Conservation (phyloP, 148 eudicot genomes). For the Heliosperma pusillum region DNA sequence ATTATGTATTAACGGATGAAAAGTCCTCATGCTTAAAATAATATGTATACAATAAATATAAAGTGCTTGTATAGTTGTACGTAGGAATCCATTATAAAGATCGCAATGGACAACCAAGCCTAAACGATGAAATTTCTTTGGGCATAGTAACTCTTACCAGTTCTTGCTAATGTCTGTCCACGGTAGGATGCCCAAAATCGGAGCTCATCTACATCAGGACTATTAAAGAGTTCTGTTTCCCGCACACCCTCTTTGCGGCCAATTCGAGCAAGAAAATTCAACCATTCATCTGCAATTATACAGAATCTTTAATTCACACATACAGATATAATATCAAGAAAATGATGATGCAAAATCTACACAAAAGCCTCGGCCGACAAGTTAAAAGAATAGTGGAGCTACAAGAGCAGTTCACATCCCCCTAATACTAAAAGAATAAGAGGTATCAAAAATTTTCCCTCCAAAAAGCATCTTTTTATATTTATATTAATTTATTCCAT, state of each 20-base stretch:
- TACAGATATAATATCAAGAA: neutral
- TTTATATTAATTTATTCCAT: too few relatives aligned
- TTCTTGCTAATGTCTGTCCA: constrained; percentile 95
- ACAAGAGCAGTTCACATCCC: neutral
- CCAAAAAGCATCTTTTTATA: too few relatives aligned
- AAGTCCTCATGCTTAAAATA: too few relatives aligned
- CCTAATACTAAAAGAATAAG: too few relatives aligned
- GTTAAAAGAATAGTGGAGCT: too few relatives aligned
- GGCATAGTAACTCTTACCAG: constrained; percentile 42
- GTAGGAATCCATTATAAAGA: neutral
- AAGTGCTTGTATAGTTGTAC: neutral
- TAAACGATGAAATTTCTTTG: neutral
- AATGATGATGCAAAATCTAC: neutral
- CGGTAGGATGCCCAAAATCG: constrained; percentile 98
- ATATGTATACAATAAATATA: neutral
- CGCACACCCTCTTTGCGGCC: constrained; percentile 80
- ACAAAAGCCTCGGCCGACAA: neutral
- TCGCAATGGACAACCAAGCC: neutral
- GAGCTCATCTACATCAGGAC: constrained; percentile 79
- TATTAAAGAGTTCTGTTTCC: constrained; percentile 72
- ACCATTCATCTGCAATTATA: constrained; percentile 81
- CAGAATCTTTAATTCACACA: neutral
- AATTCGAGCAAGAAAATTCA: constrained; percentile 86
- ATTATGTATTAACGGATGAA: too few relatives aligned
- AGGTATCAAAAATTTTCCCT: too few relatives aligned